Percentiles rank a stretch among this genome's conserved stretches.
Evolutionary conservation across 2,329 filamentous ascomycete species (phyloP).

Genomic region (Cordyceps sp.): DNA sequence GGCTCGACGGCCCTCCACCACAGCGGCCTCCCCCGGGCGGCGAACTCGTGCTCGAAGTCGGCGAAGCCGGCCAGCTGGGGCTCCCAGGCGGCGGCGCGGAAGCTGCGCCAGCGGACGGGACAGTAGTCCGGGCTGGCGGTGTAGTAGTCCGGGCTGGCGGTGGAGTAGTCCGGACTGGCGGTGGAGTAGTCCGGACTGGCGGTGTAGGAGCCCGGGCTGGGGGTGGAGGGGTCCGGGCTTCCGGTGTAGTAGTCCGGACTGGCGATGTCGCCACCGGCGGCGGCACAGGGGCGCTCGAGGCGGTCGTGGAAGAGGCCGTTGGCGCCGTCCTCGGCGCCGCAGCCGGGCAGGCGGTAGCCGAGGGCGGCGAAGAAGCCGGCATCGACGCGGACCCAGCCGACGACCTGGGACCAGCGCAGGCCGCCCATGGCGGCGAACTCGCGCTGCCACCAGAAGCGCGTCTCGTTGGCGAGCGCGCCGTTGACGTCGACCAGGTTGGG

Average conservation of each 20-base stretch:
- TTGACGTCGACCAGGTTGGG: neutral
- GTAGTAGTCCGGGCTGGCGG: too few relatives aligned
- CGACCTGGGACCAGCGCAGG: neutral
- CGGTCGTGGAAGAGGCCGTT: neutral
- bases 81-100: neutral
- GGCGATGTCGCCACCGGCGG: too few relatives aligned
- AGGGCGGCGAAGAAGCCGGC: neutral
- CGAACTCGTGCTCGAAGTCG: neutral
- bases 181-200: too few relatives aligned
- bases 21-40: neutral
- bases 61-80: neutral
- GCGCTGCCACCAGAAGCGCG: neutral
- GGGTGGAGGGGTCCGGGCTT: too few relatives aligned
- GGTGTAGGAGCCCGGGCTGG: too few relatives aligned
- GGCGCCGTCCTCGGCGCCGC: neutral
- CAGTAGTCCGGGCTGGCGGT: neutral
- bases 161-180: too few relatives aligned
- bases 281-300: neutral
- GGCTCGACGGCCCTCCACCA: neutral
- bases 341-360: neutral
- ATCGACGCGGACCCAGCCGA: neutral
- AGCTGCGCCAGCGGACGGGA: neutral
- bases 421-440: slow-evolving; percentile 1
- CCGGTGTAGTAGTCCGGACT: neutral
- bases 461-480: neutral